Percentiles rank a stretch among this genome's conserved stretches.
Evolutionary conservation across 257 asterid genomes (phyloP).

Genomic region (Lycium barbarum): DNA sequence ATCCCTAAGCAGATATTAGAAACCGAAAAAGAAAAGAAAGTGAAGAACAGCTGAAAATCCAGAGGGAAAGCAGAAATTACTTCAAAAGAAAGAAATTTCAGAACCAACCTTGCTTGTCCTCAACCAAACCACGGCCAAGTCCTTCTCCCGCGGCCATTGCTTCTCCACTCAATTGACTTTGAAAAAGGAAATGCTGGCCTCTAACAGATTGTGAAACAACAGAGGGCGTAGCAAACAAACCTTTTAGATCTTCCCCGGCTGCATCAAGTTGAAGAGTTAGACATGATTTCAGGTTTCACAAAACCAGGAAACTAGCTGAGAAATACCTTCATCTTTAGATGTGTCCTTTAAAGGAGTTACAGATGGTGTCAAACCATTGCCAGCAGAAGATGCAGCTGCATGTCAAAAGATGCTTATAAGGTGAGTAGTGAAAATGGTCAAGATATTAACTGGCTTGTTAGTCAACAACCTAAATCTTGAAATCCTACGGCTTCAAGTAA

Average conservation of each 20-base stretch:
- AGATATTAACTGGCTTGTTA: neutral
- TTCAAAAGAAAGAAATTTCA: conserved; percentile 8
- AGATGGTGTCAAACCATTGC: neutral
- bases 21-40: neutral
- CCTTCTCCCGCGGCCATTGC: neutral
- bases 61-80: conserved; percentile 10
- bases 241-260: conserved; percentile 25
- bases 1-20: conserved; percentile 1
- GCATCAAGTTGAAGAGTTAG: conserved; percentile 5
- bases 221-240: conserved; percentile 9
- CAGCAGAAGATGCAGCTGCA: conserved; percentile 10
- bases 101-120: conserved; percentile 12
- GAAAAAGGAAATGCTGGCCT: neutral
- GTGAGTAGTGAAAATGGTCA: neutral
- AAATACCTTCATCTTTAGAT: neutral
- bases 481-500: neutral
- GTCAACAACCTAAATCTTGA: neutral
- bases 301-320: neutral
- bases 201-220: conserved; percentile 17
- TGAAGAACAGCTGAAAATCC: conserved; percentile 12
- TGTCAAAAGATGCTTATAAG: neutral
- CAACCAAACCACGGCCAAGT: neutral
- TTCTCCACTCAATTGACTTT: conserved; percentile 19
- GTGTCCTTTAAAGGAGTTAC: neutral
- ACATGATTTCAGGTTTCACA: neutral